Base-by-base conservation (phyloP, 192 early-diverging fungal genomes). In the Backusella tarrabulga region DNA sequence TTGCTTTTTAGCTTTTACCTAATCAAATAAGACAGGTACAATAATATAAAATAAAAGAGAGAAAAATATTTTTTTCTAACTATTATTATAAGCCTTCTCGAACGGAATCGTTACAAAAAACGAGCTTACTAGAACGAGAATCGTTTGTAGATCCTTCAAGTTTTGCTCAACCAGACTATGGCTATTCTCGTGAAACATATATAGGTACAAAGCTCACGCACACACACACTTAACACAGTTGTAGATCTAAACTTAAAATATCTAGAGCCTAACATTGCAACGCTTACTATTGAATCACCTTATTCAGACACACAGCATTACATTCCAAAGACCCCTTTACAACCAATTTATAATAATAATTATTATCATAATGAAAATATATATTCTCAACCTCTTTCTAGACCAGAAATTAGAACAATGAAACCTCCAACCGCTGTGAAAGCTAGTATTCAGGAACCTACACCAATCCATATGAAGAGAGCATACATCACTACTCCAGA, bases 351-450 rank as follows among this genome's bases (percentile, higher is more conserved):
- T 50, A 50, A 50, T 32, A 44, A 15, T 19, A 29, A 76, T 46
- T 44, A 34, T 54, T 4, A 67, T 67, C 68, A 76, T 52, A 41
- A 69, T 29, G 60, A 54, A 76, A 32, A 46, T 71, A 72, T 21
- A 34, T 36, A 19, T 34, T 36, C 67, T 34, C 34, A 68, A 3
- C 67, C 29, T n/a, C 14, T 68, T 72, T 32, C 35, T 46, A 42
- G 67, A 42, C 74, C 74, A 68, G 74, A 75, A 42, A 75, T 75
- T 29, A 56, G 52, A 68, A 75, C 66, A 68, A 68, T 75, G 66
- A 42, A 29, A 32, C 66, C 74, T 21, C 66, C 74, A 32, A 75
- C 52, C 41, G 26, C 74, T 6, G 74, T 75, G 4, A 75, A 66
- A 34, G 67, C 63, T 21, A 63, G 52, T 67, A 32, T 75, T 6